A percentile compares a stretch with the other conserved stretches of the same genome.
These are phyloP conservation scores for Mariannaea elegans DNA, from an alignment of 2,329 filamentous ascomycete genomes.

Conservation along the genomic window DNA sequence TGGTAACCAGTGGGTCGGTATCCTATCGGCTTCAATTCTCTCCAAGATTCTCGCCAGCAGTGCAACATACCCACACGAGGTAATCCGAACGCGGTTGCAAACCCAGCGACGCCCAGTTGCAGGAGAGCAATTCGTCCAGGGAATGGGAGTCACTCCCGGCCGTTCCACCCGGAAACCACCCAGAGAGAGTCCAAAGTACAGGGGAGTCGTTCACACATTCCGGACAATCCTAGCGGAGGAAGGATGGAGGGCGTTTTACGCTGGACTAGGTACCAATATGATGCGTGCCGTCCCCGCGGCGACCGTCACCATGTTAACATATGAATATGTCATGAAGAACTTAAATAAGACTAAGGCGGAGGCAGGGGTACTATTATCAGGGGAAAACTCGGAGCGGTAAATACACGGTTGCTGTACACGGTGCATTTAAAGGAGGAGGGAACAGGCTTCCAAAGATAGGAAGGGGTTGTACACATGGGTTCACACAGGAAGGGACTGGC, in stretches of 20 bases:
- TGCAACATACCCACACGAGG: constrained; percentile 96
- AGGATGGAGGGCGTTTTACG: constrained; percentile 96
- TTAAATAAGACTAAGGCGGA: constrained; percentile 56
- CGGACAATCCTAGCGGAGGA: constrained; percentile 88
- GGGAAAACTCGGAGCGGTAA: constrained; percentile 25
- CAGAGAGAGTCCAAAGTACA: constrained; percentile 66
- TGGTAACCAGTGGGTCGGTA: constrained; percentile 79
- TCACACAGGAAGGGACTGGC: constrained; percentile 20
- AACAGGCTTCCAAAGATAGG: constrained; percentile 13
- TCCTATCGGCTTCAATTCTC: constrained; percentile 87
- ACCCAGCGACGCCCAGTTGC: constrained; percentile 83
- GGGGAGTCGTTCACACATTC: constrained; percentile 82
- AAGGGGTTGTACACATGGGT: constrained; percentile 29
- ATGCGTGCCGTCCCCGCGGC: constrained; percentile 94
- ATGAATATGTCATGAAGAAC: constrained; percentile 76
- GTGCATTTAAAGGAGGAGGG: constrained; percentile 21
- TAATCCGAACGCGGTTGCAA: constrained; percentile 90
- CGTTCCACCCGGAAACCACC: constrained; percentile 40
- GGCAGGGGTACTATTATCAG: constrained; percentile 43
- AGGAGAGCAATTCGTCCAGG: constrained; percentile 61
- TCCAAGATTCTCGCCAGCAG: constrained; percentile 96
- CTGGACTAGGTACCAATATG: constrained; percentile 97
- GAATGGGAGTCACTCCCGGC: constrained; percentile 52
- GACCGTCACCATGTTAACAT: constrained; percentile 97
- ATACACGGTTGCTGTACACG: constrained; percentile 16